Base-by-base conservation (phyloP, 768 basidiomycete genomes). In the Phlebiopsis flavidoalba region DNA sequence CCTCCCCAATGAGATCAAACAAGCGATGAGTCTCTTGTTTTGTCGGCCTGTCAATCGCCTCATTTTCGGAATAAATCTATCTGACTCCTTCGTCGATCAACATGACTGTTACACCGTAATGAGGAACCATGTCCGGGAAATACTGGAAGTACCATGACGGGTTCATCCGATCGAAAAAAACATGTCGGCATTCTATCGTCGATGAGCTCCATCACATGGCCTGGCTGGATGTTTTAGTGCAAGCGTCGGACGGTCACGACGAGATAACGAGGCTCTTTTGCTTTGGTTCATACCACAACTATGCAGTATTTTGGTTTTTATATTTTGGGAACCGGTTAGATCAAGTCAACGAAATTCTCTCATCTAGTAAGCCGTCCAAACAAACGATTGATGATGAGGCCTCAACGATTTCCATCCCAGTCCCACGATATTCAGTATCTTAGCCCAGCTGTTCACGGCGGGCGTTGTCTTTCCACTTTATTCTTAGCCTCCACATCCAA, bases 271-370 rank as follows among this genome's bases (percentile, higher is more conserved):
- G 43, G 15, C 5, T 54, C 12, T 63, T 59, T 48, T 63, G 62
- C 43, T 19, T 63, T 63, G 62, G 62, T 63, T 63, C 53, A 24
- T 63, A 35, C 62, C 62, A 15, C 62, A 63, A 53, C 62, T 63
- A 5, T 36, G 22, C 24, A 35, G 52, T 11, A 24, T 63, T 6
- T 58, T 63, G 11, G 58, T 56, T 14, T 59, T 63, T 36, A 22
- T 52, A 5, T 59, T 59, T 26, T 63, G 62, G 62, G 62, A 63
- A 46, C 52, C 62, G 22, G 43, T 49, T 8, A 58, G 62, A 45
- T 47, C 22, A 15, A 22, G 22, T 12, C 15, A 8, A 12, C 3
- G 8, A 12, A 10, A 2, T 10, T 12, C 2, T 17, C 3, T 43
- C 17, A 17, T 17, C 3, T 43, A 12, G 40, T 43, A 43, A 43